phyloP scores from a whole-genome alignment of 345 rosid genomes.

The Murraya paniculata region DNA sequence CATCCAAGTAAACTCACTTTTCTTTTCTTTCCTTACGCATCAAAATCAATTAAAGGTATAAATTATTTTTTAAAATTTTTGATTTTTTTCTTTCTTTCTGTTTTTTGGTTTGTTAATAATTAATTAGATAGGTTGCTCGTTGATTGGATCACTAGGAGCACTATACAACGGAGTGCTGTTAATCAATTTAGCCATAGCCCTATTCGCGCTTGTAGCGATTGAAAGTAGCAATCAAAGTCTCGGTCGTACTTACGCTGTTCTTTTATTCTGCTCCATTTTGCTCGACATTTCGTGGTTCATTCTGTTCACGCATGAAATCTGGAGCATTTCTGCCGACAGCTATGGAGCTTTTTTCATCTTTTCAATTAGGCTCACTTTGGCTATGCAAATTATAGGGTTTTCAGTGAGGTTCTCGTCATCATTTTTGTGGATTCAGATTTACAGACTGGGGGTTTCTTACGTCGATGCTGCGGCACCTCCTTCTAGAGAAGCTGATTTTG shows the following conservation, averaged over 20 bases:
- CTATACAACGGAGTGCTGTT: conserved; percentile 79
- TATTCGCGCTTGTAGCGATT: conserved; percentile 84
- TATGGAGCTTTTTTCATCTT: conserved; percentile 51
- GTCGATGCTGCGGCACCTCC: conserved; percentile 25
- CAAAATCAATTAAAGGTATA: too few relatives aligned
- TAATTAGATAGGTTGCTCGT: conserved; percentile 70
- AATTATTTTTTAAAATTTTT: not conserved
- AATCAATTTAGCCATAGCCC: conserved; percentile 63
- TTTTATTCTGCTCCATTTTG: conserved; percentile 64
- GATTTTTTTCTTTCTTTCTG: not conserved
- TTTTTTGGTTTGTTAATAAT: not conserved
- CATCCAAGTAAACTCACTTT: conserved; percentile 53
- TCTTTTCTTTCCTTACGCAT: not conserved
- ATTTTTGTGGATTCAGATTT: conserved; percentile 89
- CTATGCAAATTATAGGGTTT: conserved; percentile 80
- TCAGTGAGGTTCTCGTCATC: conserved; percentile 74
- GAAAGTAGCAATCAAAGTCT: conserved; percentile 83
- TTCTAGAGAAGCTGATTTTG: conserved; percentile 51
- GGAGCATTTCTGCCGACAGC: conserved; percentile 56
- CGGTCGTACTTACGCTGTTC: conserved; percentile 76
- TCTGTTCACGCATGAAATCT: conserved; percentile 60
- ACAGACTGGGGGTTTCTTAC: conserved; percentile 67
- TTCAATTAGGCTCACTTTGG: conserved; percentile 74
- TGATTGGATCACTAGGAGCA: conserved; percentile 88
- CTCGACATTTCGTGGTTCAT: conserved; percentile 73